Evolutionary conservation across 2,329 filamentous ascomycete genomes (phyloP), one percentile per base, ranked within the genome.

Genomic region (Sclerotinia trifoliorum): DNA sequence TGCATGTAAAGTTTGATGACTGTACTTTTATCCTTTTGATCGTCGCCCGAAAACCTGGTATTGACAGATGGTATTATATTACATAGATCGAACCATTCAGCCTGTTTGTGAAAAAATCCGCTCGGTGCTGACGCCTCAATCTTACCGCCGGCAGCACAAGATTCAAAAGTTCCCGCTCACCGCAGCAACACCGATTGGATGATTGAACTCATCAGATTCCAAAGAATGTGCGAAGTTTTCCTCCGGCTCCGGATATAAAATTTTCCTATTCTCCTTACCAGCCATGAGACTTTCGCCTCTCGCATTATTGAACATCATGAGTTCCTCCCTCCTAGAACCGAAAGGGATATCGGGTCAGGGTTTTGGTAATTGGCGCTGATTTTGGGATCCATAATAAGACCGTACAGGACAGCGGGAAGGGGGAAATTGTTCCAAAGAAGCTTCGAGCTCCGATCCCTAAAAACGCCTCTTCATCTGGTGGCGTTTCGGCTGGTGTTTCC

Each of bases 401-500:
- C 26, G 44, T 21, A 49, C 17, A 13, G 11, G 57, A 61, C 57
- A 32, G 7, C 15, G 13, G 44, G 15, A 35, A 11, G 54, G 19
- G 11, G 17, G 15, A 49, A 49, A 35, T 2, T 3, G 51, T 51
- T 21, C 13, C 35, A 51, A 51, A 39, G 60, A 62, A 62, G 46
- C 60, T 24, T 19, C 46, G 21, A 51, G 32, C 60, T 51, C n/a
- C 60, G 46, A 51, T 13, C 15, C 46, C 2, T 39, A 49, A 39
- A 19, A 49, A 51, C 10, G 60, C 29, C 46, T 46, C 60, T 62
- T 62, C 60, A 51, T 62, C 60, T 51, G n/a, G 60, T 62, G 46
- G 60, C 60, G 60, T 62, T 35, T 49, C 46, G 60, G 60, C 60
- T 39, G 19, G 6, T 15, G 51, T 46, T 39, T 24, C n/a, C 58